Evolutionary conservation across 768 basidiomycete genomes (phyloP).

Genomic region (Suillus weaverae): DNA sequence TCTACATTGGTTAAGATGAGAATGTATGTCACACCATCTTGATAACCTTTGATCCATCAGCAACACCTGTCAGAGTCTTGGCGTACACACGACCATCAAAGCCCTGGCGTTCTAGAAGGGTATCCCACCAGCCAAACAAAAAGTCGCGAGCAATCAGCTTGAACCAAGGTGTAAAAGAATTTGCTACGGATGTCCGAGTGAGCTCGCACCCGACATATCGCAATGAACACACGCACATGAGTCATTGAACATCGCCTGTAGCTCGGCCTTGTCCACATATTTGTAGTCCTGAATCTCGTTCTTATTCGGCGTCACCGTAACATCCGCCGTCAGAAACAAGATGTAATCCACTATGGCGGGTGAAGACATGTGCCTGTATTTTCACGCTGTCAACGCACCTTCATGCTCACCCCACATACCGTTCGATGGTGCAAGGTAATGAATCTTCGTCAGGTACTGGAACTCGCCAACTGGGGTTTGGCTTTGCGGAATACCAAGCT

Average conservation of each 20-base stretch:
- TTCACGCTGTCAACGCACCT: conserved; percentile 48
- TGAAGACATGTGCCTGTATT: not conserved
- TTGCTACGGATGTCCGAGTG: conserved; percentile 44
- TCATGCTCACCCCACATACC: conserved; percentile 99
- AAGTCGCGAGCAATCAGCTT: conserved; percentile 96
- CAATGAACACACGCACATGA: conserved; percentile 47
- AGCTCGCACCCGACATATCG: not conserved
- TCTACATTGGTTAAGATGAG: no score
- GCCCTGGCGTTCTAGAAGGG: conserved; percentile 64
- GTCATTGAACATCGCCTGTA: conserved; percentile 88
- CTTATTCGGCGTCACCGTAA: conserved; percentile 73
- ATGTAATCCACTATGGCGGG: conserved; percentile 89
- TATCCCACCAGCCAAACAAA: conserved; percentile 98
- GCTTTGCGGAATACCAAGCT: conserved; percentile 82
- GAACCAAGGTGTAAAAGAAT: conserved; percentile 98
- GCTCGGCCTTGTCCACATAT: conserved; percentile 89
- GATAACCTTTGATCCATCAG: conserved; percentile 72
- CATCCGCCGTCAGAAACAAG: conserved; percentile 88
- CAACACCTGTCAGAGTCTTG: conserved; percentile 53
- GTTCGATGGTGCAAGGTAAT: conserved; percentile 92
- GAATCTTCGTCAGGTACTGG: conserved; percentile 94
- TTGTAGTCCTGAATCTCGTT: conserved; percentile 93
- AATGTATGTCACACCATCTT: conserved; percentile 48
- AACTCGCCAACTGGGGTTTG: conserved; percentile 85
- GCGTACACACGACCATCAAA: conserved; percentile 54